Conservation (phyloP, 345 rosid species). For the Durio zibethinus region DNA sequence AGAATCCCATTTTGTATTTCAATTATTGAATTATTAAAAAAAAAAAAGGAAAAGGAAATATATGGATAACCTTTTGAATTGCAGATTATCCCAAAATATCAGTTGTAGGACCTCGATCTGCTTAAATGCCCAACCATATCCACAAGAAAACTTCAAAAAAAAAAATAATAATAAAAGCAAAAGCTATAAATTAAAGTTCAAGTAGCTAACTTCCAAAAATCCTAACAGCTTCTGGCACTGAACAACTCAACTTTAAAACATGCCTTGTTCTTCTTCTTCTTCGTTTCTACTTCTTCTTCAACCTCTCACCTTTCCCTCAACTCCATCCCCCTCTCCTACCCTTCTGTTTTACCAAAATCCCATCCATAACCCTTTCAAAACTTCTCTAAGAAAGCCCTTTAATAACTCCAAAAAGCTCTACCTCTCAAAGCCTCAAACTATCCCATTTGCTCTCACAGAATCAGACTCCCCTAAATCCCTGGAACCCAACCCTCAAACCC, state of each 20-base stretch:
- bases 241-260: slow-evolving; percentile 5
- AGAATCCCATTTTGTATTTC: no score
- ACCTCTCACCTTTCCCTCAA: slow-evolving; percentile 23
- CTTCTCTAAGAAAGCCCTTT: slow-evolving; percentile 26
- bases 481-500: slow-evolving; percentile 41
- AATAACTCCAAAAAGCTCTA: slow-evolving; percentile 3
- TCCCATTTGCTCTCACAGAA: slow-evolving; percentile 56
- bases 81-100: neutral
- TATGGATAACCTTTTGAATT: neutral
- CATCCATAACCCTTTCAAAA: slow-evolving; percentile 19
- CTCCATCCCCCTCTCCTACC: slow-evolving; percentile 25
- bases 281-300: slow-evolving; percentile 30
- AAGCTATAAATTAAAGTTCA: neutral
- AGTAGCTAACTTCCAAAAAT: neutral
- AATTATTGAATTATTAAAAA: no score
- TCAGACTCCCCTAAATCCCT: slow-evolving; percentile 60
- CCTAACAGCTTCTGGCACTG: neutral
- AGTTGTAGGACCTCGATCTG: neutral
- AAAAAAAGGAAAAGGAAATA: neutral
- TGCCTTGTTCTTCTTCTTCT: slow-evolving; percentile 39
- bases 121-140: neutral
- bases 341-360: slow-evolving; percentile 23
- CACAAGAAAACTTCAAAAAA: neutral
- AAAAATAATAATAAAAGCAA: neutral
- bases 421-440: slow-evolving; percentile 30